Evolutionary conservation across 129 eudicot species (phyloP).

Genomic region (Pseudognaphalium luteoalbum): DNA sequence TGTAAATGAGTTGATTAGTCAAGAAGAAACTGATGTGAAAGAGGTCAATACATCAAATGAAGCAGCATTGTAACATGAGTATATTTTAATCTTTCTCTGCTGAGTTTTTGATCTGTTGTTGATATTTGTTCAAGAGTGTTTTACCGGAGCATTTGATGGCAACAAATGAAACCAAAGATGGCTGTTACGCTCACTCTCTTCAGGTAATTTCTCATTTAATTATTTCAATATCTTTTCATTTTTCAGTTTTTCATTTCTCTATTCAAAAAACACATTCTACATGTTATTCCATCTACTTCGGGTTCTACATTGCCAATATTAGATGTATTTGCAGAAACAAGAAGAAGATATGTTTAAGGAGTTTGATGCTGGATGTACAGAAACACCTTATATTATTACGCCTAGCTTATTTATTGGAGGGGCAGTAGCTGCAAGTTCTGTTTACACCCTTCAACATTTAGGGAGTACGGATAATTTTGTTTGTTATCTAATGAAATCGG

Average conservation of each 20-base stretch:
- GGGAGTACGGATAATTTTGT: conserved; percentile 91
- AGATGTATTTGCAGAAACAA: no score
- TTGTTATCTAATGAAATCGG: conserved; percentile 94
- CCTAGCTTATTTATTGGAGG: conserved; percentile 72
- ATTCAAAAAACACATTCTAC: conserved; percentile 1
- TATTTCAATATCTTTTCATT: conserved; percentile 18
- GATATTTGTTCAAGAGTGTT: no score
- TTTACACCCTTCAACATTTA: conserved; percentile 78
- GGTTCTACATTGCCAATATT: no score
- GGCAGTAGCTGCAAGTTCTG: conserved; percentile 96
- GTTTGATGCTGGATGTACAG: conserved; percentile 91
- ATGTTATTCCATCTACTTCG: not conserved
- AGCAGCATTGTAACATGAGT: conserved; percentile 40
- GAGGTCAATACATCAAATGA: conserved; percentile 28
- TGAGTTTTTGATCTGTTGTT: no score
- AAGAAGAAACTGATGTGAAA: conserved; percentile 25
- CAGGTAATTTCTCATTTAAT: conserved; percentile 40
- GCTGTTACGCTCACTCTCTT: conserved; percentile 29
- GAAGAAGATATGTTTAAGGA: no score
- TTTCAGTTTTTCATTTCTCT: conserved; percentile 19
- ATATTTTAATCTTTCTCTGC: not conserved
- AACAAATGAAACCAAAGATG: conserved; percentile 35
- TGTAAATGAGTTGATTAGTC: conserved; percentile 37
- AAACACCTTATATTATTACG: conserved; percentile 65
- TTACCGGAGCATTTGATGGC: conserved; percentile 25